Conservation (phyloP, 2,329 filamentous ascomycete species). For the Ophiostoma fasciatum region DNA sequence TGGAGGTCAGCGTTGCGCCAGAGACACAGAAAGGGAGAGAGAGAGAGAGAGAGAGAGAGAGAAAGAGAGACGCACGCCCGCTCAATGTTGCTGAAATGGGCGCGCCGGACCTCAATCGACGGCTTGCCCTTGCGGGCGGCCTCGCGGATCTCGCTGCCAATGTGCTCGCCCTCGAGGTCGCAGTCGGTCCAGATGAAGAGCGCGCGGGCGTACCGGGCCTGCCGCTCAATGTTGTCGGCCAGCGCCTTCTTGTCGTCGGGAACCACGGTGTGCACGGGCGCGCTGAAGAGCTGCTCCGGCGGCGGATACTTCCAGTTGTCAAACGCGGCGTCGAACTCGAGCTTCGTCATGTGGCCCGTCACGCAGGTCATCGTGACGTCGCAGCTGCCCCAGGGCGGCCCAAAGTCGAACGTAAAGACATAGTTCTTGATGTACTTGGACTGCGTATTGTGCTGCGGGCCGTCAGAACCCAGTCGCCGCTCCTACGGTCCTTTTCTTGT, state of each 20-base stretch:
- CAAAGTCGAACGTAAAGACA: slow-evolving; percentile 79
- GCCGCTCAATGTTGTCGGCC: slow-evolving; percentile 68
- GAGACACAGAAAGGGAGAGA: background rate
- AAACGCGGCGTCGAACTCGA: slow-evolving; percentile 62
- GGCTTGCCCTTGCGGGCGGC: slow-evolving; percentile 63
- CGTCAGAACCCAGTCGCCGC: no score
- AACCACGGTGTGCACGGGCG: slow-evolving; percentile 55
- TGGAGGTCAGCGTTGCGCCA: slow-evolving; percentile 19
- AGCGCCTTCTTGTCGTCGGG: slow-evolving; percentile 63
- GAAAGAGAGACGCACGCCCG: slow-evolving; percentile 41
- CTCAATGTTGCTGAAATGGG: slow-evolving; percentile 92
- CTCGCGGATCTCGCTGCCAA: slow-evolving; percentile 77
- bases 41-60: background rate
- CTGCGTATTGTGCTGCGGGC: slow-evolving; percentile 46
- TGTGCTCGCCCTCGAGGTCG: slow-evolving; percentile 93
- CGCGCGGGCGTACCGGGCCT: slow-evolving; percentile 57
- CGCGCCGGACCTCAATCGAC: slow-evolving; percentile 65
- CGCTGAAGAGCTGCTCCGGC: slow-evolving; percentile 67
- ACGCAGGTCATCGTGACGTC: slow-evolving; percentile 90
- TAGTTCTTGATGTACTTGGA: slow-evolving; percentile 88
- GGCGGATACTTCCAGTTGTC: slow-evolving; percentile 70
- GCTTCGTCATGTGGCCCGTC: slow-evolving; percentile 68
- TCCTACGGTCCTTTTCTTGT: no score
- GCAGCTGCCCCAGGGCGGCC: slow-evolving; percentile 62
- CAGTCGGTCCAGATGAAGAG: slow-evolving; percentile 99